Conservation (phyloP, 768 basidiomycete species). For the Sarcodon sp. region DNA sequence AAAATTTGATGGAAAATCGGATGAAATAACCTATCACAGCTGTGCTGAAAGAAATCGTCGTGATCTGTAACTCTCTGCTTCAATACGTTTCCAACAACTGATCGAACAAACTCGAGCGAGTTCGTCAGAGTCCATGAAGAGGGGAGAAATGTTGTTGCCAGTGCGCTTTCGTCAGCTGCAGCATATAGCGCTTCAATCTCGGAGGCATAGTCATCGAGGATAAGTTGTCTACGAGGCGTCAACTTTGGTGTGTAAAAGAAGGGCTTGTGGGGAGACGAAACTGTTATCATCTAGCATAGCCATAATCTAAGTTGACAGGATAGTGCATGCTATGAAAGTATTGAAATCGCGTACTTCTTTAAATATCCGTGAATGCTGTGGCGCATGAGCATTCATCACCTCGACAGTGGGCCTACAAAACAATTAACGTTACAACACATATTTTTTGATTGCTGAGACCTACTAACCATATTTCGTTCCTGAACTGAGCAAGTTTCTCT, state of each 20-base stretch:
- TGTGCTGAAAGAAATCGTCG: conserved; percentile 11
- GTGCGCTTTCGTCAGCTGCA: neutral
- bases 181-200: conserved; percentile 8
- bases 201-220: conserved; percentile 6
- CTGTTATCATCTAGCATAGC: conserved; percentile 8
- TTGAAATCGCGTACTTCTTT: conserved; percentile 22
- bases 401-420: conserved; percentile 23
- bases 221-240: conserved; percentile 6
- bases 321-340: neutral
- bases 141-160: neutral
- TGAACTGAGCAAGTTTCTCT: conserved; percentile 2
- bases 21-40: conserved; percentile 10
- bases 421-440: neutral
- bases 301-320: conserved; percentile 4
- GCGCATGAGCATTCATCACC: conserved; percentile 26
- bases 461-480: conserved; percentile 3
- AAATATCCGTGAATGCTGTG: conserved; percentile 31
- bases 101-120: conserved; percentile 5
- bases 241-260: conserved; percentile 10
- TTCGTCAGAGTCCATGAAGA: conserved; percentile 4
- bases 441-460: neutral
- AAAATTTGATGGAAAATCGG: neutral
- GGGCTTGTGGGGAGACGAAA: conserved; percentile 8
- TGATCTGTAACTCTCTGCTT: conserved; percentile 3
- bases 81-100: conserved; percentile 8